Base-by-base conservation (phyloP, 345 rosid genomes). In the Orychophragmus violaceus region DNA sequence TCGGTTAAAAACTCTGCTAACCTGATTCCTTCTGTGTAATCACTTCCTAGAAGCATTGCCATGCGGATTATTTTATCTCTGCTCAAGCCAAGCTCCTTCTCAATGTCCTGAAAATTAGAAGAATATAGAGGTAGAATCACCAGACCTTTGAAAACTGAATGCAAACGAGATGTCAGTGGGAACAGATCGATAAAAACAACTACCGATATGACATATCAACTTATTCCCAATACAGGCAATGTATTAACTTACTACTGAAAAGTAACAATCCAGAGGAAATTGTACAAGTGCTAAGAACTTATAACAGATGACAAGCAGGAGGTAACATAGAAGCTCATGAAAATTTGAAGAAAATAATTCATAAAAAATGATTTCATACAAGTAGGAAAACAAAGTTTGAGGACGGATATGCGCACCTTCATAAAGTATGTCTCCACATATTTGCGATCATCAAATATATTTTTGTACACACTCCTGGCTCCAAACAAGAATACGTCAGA, bases 1-100 rank as follows among this genome's bases (percentile, higher is more conserved):
- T 19, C 61, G 13, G 22, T 56, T 28, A 5, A 18, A 29, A 16
- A 17, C 8, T 50, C 41, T 7, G 12, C 62, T 29, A 82, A 90
- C 99, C 99, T 88, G 72, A 94, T 79, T 41, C 99, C 99, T 80
- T 94, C 99, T 4, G 99, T 94, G 74, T 88, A 94, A 81, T 94
- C 97, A 83, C 97, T 94, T 63, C 99, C 99, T 75, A 94, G 85
- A 63, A 94, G 99, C 82, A 94, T 56, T 39, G 97, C 99, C 87
- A 94, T 90, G 46, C 85, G 87, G 48, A 87, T 85, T 62, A 94
- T 68, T 71, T 87, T 83, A 65, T 94, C 97, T 62, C 95, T 85
- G 71, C 76, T 79, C 29, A 94, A 80, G 72, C 97, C 97, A 68
- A 94, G 89, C 62, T 90, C 95, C 74, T 87, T 88, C 75, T 94